Evolutionary conservation across 306 rosid species (phyloP), one percentile per base, ranked within the genome.

Genomic region (Acacia confusa): DNA sequence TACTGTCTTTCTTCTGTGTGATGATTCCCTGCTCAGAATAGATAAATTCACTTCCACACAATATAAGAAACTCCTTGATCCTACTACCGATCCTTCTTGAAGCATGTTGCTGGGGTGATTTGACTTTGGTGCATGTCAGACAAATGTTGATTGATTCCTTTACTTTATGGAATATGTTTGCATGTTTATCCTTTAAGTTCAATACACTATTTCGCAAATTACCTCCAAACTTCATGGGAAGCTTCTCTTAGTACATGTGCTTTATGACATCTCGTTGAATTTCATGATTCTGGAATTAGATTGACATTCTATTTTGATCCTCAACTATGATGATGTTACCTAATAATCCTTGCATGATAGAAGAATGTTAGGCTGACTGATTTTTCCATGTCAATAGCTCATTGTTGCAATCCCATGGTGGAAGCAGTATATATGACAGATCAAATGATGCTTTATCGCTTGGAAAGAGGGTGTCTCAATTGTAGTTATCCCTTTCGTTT

Each of bases 111-210:
- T 43, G 55, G 43, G 43, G 55, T 78, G 72, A 19, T 12, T 20
- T 30, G 53, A 12, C 58, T 81, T 38, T 50, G 6, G 43, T 66
- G 48, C 47, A 3, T 80, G 68, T 24, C 14, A 48, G 0, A 13
- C 68, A 63, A 65, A 34, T 65, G 14, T 36, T 9, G 4, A 16
- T 36, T 79, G 65, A 78, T 4, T 78, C 47, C 67, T 72, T 43
- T 48, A 36, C 25, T 53, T 27, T 30, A n/a, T 71, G 28, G 75
- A 81, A 53, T 43, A 67, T 73, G 70, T 67, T n/a, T 50, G 28
- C 75, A 11, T 24, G 53, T 55, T 34, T 75, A 68, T 4, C 25
- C 17, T 10, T 66, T 15, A 32, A 20, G 30, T 53, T 52, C 53
- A 32, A 30, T 47, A 9, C 1, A 0, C 14, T 61, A 9, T 25